Percentiles rank a stretch among this genome's conserved stretches.
phyloP scores from a whole-genome alignment of 352 stramenopile species.

The Plasmopara halstedii region DNA sequence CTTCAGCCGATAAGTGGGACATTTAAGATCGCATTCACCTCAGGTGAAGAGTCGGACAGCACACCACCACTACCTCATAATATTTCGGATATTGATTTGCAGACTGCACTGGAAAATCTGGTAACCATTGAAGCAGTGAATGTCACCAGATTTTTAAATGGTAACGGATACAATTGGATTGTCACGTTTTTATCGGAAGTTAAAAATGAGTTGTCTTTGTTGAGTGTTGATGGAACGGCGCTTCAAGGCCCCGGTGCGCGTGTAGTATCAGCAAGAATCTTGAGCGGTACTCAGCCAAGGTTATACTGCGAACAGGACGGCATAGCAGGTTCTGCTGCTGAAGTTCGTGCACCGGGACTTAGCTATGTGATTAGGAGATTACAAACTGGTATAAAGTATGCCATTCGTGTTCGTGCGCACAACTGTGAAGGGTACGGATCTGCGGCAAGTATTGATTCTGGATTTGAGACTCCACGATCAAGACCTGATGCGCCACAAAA shows the following conservation, averaged over 20 bases:
- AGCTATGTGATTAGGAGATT: conserved; percentile 38
- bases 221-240: conserved; percentile 87
- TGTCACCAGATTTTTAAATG: conserved; percentile 83
- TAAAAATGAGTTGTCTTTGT: conserved; percentile 62
- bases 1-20: conserved; percentile 89
- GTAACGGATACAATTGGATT: conserved; percentile 94
- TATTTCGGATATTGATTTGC: conserved; percentile 69
- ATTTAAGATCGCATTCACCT: conserved; percentile 76
- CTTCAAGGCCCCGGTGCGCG: conserved; percentile 87
- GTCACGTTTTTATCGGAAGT: conserved; percentile 90
- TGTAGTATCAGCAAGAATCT: conserved; percentile 65
- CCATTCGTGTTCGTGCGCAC: conserved; percentile 50
- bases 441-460: conserved; percentile 34
- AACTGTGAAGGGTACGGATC: conserved; percentile 57
- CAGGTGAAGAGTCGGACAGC: conserved; percentile 62
- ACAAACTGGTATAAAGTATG: conserved; percentile 52
- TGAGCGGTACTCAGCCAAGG: conserved; percentile 56
- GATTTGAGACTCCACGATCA: conserved; percentile 48
- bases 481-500: conserved; percentile 26
- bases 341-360: conserved; percentile 27
- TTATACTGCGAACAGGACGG: conserved; percentile 70
- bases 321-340: conserved; percentile 18
- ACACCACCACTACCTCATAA: conserved; percentile 85
- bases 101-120: conserved; percentile 85
- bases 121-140: conserved; percentile 83